phyloP scores from a whole-genome alignment of 768 basidiomycete species.

The Termitomyces sp. region DNA sequence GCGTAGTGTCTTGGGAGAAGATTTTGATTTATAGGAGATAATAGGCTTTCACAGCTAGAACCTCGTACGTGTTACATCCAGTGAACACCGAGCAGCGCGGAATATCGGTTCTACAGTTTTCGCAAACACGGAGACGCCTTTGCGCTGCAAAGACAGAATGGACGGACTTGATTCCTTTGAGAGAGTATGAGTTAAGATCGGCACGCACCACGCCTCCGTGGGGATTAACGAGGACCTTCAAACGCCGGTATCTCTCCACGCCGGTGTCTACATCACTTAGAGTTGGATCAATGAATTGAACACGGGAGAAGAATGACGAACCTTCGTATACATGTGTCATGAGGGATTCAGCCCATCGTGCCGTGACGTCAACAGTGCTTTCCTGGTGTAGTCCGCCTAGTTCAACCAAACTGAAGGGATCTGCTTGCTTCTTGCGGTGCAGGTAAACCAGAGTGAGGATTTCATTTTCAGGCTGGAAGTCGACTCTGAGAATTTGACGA shows the following conservation, averaged over 20 bases:
- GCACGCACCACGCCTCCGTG: constrained; percentile 63
- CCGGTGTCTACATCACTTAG: constrained; percentile 29
- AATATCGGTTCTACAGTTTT: constrained; percentile 69
- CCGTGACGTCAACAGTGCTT: constrained; percentile 25
- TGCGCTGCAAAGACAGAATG: constrained; percentile 41
- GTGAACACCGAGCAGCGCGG: constrained; percentile 52
- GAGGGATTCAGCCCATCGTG: constrained; percentile 49
- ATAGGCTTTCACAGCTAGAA: not conserved
- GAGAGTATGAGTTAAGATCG: not conserved
- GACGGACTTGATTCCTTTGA: not conserved
- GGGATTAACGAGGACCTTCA: constrained; percentile 78
- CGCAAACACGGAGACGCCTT: constrained; percentile 45
- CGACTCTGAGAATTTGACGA: constrained; percentile 52
- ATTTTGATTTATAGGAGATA: not conserved
- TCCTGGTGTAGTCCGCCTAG: constrained; percentile 36
- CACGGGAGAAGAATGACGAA: constrained; percentile 18
- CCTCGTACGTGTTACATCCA: constrained; percentile 57
- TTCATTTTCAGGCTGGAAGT: constrained; percentile 24
- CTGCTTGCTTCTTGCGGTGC: constrained; percentile 34
- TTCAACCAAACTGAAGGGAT: constrained; percentile 30
- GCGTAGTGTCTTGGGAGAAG: constrained; percentile 49
- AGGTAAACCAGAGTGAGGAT: constrained; percentile 48
- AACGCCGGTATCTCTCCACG: constrained; percentile 43
- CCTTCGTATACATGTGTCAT: constrained; percentile 62
- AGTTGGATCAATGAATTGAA: not conserved